Evolutionary conservation across 495 filamentous ascomycete species (phyloP).

Genomic region (Aspergillus carlsbadensis): DNA sequence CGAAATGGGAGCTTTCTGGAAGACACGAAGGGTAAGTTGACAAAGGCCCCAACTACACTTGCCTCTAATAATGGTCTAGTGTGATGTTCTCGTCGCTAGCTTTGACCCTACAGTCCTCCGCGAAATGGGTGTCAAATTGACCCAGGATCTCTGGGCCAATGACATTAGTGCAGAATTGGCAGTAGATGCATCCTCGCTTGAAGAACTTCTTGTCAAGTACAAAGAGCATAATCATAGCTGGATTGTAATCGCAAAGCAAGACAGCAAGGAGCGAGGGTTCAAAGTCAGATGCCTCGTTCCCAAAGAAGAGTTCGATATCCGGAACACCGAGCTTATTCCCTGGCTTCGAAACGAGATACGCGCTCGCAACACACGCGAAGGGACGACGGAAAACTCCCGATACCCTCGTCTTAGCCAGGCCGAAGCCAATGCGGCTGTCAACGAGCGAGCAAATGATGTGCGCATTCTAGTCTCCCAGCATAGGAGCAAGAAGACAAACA

Average conservation of each 20-base stretch:
- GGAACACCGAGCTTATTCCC: constrained; percentile 67
- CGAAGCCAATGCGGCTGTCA: constrained; percentile 29
- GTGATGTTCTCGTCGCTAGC: constrained; percentile 85
- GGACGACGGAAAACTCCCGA: constrained; percentile 40
- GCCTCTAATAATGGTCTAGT: constrained; percentile 43
- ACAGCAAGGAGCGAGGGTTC: constrained; percentile 62
- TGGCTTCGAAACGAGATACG: constrained; percentile 84
- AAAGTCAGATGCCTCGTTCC: constrained; percentile 74
- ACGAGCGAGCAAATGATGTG: constrained; percentile 67
- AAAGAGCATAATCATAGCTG: constrained; percentile 78
- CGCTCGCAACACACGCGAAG: constrained; percentile 67
- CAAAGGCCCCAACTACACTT: not conserved
- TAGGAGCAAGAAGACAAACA: constrained; percentile 86
- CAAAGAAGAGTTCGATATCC: constrained; percentile 82
- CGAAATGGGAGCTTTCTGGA: constrained; percentile 54
- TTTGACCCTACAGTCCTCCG: constrained; percentile 77
- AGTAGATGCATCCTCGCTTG: constrained; percentile 65
- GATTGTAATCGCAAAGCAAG: constrained; percentile 84
- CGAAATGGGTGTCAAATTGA: constrained; percentile 68
- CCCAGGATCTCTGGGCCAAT: constrained; percentile 78
- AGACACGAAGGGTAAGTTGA: constrained; percentile 58
- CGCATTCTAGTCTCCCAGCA: constrained; percentile 77
- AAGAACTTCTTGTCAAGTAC: constrained; percentile 68
- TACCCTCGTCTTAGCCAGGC: constrained; percentile 50
- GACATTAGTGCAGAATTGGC: constrained; percentile 91